These are phyloP conservation scores for Colletotrichum destructivum DNA, from an alignment of 2,329 filamentous ascomycete species.

Conservation along the genomic window DNA sequence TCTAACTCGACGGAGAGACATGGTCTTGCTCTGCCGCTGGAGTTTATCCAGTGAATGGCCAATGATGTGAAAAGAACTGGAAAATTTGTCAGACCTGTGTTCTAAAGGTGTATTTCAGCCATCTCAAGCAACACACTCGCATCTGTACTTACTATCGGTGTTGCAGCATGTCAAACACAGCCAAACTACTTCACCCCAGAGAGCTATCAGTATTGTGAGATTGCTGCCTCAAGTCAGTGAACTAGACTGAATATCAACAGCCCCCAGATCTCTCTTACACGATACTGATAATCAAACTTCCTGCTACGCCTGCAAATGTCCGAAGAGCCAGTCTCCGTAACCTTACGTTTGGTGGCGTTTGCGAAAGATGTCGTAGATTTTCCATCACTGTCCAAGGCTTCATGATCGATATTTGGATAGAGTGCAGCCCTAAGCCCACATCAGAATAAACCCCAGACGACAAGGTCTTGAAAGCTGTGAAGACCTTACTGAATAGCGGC, in stretches of 20 bases:
- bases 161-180: slow-evolving; percentile 31
- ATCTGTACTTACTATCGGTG: slow-evolving; percentile 17
- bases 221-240: not conserved
- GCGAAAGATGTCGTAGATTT: not conserved
- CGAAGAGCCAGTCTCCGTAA: slow-evolving; percentile 13
- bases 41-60: slow-evolving; percentile 13
- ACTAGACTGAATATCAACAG: not conserved
- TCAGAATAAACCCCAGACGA: not conserved
- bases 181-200: slow-evolving; percentile 18
- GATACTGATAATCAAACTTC: not conserved
- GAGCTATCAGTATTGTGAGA: slow-evolving; percentile 9
- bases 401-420: slow-evolving; percentile 9
- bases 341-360: not conserved
- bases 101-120: not conserved
- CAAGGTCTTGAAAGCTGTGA: accelerated
- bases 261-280: not conserved
- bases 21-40: not conserved
- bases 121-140: not conserved
- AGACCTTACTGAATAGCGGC: slow-evolving; percentile 16
- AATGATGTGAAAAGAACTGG: slow-evolving; percentile 21
- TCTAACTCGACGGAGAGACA: not conserved
- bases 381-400: slow-evolving; percentile 1
- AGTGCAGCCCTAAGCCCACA: slow-evolving; percentile 2
- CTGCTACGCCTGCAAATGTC: slow-evolving; percentile 6
- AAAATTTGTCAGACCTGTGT: not conserved